Percentiles rank a stretch among this genome's conserved stretches.
These are phyloP conservation scores for Teunomyces barrocoloradensis DNA, from an alignment of 805 yeast genomes.

Conservation along the genomic window DNA sequence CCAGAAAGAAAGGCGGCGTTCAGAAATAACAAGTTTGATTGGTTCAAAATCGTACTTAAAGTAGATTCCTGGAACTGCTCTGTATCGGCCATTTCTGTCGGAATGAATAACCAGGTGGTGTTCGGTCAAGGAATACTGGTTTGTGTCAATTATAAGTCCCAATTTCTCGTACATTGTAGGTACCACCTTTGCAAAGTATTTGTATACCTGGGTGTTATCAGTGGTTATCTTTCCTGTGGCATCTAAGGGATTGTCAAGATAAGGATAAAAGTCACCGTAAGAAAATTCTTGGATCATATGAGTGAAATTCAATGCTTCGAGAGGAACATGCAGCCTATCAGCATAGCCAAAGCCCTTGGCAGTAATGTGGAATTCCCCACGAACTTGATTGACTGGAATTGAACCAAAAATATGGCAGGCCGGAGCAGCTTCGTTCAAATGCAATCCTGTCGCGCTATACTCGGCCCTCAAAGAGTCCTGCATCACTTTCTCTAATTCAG, in stretches of 20 bases:
- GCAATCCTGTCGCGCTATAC: constrained; percentile 45
- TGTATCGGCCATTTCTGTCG: constrained; percentile 16
- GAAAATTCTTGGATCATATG: constrained; percentile 86
- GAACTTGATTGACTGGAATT: constrained; percentile 79
- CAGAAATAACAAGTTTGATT: constrained; percentile 64
- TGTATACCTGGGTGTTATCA: constrained; percentile 48
- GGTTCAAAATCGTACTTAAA: constrained; percentile 90
- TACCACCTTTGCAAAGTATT: constrained; percentile 74
- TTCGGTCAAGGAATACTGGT: constrained; percentile 77
- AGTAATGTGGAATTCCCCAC: constrained; percentile 82
- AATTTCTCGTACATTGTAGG: constrained; percentile 75
- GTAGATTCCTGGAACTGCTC: constrained; percentile 70
- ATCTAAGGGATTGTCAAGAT: constrained; percentile 84
- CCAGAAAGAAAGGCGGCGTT: constrained; percentile 69
- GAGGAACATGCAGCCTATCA: constrained; percentile 46
- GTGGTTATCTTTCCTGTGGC: constrained; percentile 58
- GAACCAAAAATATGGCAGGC: constrained; percentile 87
- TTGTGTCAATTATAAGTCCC: constrained; percentile 73
- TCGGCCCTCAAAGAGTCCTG: constrained; percentile 66
- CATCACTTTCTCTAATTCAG: constrained; percentile 65
- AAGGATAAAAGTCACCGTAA: constrained; percentile 88
- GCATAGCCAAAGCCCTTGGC: constrained; percentile 68
- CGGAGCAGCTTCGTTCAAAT: constrained; percentile 53
- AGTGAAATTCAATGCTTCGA: constrained; percentile 65
- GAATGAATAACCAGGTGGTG: constrained; percentile 29